Evolutionary conservation across 257 asterid species (phyloP), one percentile per base, ranked within the genome.

Genomic region (Ocimum tenuiflorum): DNA sequence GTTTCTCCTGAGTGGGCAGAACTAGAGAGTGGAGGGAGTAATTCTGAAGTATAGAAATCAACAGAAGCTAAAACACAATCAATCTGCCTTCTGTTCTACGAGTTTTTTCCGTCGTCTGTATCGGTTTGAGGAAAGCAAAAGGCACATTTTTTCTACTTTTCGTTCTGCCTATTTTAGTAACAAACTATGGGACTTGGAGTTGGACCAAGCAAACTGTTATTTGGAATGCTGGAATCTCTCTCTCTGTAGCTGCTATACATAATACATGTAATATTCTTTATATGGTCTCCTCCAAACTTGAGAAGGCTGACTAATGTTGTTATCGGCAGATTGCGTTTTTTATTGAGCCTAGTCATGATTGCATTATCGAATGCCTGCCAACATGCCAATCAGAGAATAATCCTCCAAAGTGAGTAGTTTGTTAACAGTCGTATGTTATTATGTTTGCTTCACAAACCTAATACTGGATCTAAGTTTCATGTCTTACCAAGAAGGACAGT

Each of bases 391-490:
- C 97, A 5, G 78, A 77, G 59, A 78, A 80, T 49, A 81, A 84
- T 73, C 99, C 95, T 63, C 95, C 95, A 4, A 89, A 73, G 99
- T 88, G 74, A 70, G 95, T 74, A 70, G 95, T 74, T 48, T 27
- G 3, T 27, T 63, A 20, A 17, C 14, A 41, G 56, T 27, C 1
- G 19, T 33, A 19, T 17, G 41, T 14, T 24, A 24, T 23, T 60
- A 24, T n/a, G 20, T 33, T 53, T n/a, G n/a, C 71, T 46, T 54
- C 33, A 27, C 3, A n/a, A n/a, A n/a, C n/a, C n/a, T n/a, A n/a
- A n/a, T n/a, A n/a, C n/a, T n/a, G n/a, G n/a, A n/a, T n/a, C n/a
- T n/a, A n/a, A n/a, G n/a, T n/a, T n/a, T n/a, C n/a, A n/a, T n/a
- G n/a, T n/a, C n/a, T n/a, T n/a, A n/a, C n/a, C n/a, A n/a, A n/a